Base-by-base conservation (phyloP, 768 basidiomycete species). In the Suillus discolor region DNA sequence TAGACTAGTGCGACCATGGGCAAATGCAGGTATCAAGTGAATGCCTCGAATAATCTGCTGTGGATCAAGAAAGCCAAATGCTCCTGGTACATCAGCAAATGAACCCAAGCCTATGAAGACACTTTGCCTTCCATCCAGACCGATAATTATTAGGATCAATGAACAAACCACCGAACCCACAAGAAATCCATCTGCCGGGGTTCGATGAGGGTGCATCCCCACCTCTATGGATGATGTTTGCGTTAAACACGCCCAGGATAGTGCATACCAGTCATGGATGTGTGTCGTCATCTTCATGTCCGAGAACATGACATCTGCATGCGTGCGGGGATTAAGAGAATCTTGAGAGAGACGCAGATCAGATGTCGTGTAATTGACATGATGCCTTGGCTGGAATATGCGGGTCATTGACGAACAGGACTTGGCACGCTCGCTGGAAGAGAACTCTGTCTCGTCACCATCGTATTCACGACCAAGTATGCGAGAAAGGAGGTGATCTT, bases 201-300 rank as follows among this genome's bases (percentile, higher is more conserved):
- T 13, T 62, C 25, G 8, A 59, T n/a, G n/a, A 55, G 16, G 15
- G 3, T 23, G 55, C 20, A 9, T 41, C 45, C 6, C 28, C 53
- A 16, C 34, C 57, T 13, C 42, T 7, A 57, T 63, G 44, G 15
- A 45, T 20, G 15, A 66, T 36, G 2, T 51, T 51, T n/a, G 25
- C 47, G 41, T 76, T 74, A 15, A 67, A 62, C 0, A 76, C 63
- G 1, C 68, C 51, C 6, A 74, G 45, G 3, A 74, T 62, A 0
- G 55, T 0, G 57, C 71, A 70, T 84, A 84, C 79, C 77, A 80
- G 53, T 77, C n/a, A 83, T 0, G 78, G 79, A 39, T 82, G 74
- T 1, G 41, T 42, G 41, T 42, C 16, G 2, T 66, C 53, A 3
- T 0, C 38, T 12, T 61, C 80, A 73, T 0, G 72, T 79, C 0